These are phyloP conservation scores for Suhomyces pyralidae DNA, from an alignment of 805 yeast species.

Conservation along the genomic window DNA sequence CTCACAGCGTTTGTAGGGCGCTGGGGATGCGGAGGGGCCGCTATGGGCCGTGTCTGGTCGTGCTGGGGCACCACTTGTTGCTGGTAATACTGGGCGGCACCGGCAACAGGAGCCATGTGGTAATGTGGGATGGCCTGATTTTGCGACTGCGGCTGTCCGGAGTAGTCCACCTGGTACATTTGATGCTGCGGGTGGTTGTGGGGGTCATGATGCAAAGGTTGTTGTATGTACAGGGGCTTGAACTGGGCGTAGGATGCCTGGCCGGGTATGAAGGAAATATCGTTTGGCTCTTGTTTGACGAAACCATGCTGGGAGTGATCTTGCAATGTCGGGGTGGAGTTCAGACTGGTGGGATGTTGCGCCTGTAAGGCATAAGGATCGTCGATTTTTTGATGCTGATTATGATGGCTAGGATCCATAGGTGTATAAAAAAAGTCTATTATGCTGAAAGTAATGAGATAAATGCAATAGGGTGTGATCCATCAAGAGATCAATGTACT, in stretches of 20 bases:
- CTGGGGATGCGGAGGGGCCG: neutral
- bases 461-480: neutral
- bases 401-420: conserved; percentile 7
- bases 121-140: neutral
- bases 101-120: neutral
- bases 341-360: neutral
- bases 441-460: neutral
- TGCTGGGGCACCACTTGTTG: neutral
- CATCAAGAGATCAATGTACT: neutral
- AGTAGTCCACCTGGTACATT: neutral
- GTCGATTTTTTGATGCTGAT: conserved; percentile 11
- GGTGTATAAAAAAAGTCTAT: conserved; percentile 1
- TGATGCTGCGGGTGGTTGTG: neutral
- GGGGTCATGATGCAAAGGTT: conserved; percentile 5
- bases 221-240: conserved; percentile 2
- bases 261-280: neutral
- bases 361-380: conserved; percentile 7
- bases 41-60: neutral
- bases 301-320: neutral
- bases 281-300: conserved; percentile 6
- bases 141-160: neutral
- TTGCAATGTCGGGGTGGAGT: conserved; percentile 1
- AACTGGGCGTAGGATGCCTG: conserved; percentile 9
- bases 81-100: neutral
- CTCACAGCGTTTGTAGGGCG: neutral